These are phyloP conservation scores for Populus simonii DNA, from an alignment of 345 rosid species.

Conservation along the genomic window DNA sequence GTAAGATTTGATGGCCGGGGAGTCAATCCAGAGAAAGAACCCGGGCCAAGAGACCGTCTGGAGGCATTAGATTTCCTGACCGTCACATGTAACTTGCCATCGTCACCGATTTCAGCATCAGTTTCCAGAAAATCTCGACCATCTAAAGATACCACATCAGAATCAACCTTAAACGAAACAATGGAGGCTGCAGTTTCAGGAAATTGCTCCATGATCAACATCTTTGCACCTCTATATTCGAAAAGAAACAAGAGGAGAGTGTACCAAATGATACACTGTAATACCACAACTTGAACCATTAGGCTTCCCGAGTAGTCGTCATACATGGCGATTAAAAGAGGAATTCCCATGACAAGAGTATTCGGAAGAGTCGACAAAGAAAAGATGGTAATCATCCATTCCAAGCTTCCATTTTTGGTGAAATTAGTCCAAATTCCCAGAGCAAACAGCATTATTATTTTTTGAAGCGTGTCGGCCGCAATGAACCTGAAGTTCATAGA, in stretches of 20 bases:
- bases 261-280: slow-evolving; percentile 39
- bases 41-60: slow-evolving; percentile 30
- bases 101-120: slow-evolving; percentile 40
- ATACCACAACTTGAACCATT: slow-evolving; percentile 34
- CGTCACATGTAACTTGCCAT: slow-evolving; percentile 43
- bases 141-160: slow-evolving; percentile 42
- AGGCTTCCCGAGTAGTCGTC: slow-evolving; percentile 23
- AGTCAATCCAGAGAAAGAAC: slow-evolving; percentile 36
- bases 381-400: slow-evolving; percentile 32
- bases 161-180: slow-evolving; percentile 45
- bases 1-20: slow-evolving; percentile 51
- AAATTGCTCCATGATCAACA: slow-evolving; percentile 40
- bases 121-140: slow-evolving; percentile 43
- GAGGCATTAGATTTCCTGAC: slow-evolving; percentile 47
- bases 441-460: slow-evolving; percentile 19
- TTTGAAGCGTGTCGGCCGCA: slow-evolving; percentile 39
- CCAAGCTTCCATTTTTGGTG: slow-evolving; percentile 14
- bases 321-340: slow-evolving; percentile 32
- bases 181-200: slow-evolving; percentile 48
- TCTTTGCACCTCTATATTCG: slow-evolving; percentile 45
- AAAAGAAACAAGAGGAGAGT: slow-evolving; percentile 41
- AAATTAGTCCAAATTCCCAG: slow-evolving; percentile 21
- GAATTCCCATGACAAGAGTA: slow-evolving; percentile 37
- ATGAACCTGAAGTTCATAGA: slow-evolving; percentile 29
- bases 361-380: slow-evolving; percentile 31